Percentiles rank a stretch among this genome's conserved stretches.
Conservation (phyloP, 148 eudicot species). For the Persicaria maculosa region DNA sequence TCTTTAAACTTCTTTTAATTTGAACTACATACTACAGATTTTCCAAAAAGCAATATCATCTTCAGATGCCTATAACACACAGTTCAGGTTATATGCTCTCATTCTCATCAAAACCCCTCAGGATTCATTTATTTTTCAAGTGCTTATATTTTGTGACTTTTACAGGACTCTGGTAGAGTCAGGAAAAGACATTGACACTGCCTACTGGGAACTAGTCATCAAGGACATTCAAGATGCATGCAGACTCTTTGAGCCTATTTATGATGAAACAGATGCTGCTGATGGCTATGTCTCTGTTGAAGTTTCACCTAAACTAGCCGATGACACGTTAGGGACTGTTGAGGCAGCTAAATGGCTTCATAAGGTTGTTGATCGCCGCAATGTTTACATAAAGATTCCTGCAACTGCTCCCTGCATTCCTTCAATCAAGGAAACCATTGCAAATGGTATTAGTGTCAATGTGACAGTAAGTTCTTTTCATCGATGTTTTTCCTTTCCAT, state of each 20-base stretch:
- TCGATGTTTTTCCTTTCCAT: not conserved
- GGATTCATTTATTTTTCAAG: not conserved
- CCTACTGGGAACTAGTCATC: slow-evolving; percentile 96
- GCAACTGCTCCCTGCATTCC: slow-evolving; percentile 95
- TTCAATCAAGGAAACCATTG: slow-evolving; percentile 82
- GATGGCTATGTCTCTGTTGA: slow-evolving; percentile 99
- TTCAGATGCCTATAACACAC: slow-evolving; percentile 89
- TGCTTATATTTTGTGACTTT: not conserved
- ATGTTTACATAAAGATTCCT: slow-evolving; percentile 95
- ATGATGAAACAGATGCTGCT: slow-evolving; percentile 72
- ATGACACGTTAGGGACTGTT: slow-evolving; percentile 85
- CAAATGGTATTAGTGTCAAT: slow-evolving; percentile 87
- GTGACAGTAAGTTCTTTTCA: slow-evolving; percentile 68
- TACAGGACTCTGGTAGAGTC: slow-evolving; percentile 80
- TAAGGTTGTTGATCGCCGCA: slow-evolving; percentile 61
- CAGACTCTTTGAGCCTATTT: slow-evolving; percentile 81
- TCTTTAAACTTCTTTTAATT: not conserved
- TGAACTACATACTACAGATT: slow-evolving; percentile 41
- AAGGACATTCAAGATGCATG: slow-evolving; percentile 97
- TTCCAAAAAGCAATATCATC: slow-evolving; percentile 98
- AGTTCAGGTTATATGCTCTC: slow-evolving; percentile 50
- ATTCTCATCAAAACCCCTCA: not conserved
- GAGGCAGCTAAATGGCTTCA: slow-evolving; percentile 98
- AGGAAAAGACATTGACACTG: slow-evolving; percentile 82
- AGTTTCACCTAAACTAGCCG: slow-evolving; percentile 95